A percentile compares a stretch with the other conserved stretches of the same genome.
Evolutionary conservation across 257 asterid genomes (phyloP).

Genomic region (Forsythia suspensa): DNA sequence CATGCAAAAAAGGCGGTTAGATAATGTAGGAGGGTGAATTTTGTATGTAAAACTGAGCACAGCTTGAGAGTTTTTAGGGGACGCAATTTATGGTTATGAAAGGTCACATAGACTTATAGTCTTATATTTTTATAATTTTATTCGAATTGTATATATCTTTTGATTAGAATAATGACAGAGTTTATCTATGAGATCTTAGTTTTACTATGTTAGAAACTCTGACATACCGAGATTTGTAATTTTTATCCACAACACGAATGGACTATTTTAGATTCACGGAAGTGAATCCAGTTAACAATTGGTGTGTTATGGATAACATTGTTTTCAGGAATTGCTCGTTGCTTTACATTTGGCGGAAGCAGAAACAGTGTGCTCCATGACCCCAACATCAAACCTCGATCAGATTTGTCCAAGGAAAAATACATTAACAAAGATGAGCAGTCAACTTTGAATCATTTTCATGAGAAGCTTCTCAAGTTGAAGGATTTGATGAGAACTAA

Average conservation of each 20-base stretch:
- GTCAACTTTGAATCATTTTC: conserved; percentile 92
- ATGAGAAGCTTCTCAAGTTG: conserved; percentile 90
- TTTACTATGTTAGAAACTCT: background rate
- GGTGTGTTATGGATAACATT: background rate
- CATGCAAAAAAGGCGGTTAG: background rate
- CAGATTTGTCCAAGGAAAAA: conserved; percentile 71
- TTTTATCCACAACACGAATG: background rate
- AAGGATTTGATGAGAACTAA: conserved; percentile 86
- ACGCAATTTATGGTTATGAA: background rate
- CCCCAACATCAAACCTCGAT: conserved; percentile 70
- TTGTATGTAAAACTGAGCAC: background rate
- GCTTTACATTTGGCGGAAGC: conserved; percentile 94
- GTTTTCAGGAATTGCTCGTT: conserved; percentile 82
- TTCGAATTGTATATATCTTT: too few species aligned
- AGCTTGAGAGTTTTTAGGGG: background rate
- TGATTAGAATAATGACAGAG: background rate
- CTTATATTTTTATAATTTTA: too few species aligned
- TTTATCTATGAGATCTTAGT: background rate
- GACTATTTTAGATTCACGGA: background rate
- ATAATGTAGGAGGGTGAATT: background rate
- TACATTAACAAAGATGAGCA: conserved; percentile 92
- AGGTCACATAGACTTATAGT: background rate
- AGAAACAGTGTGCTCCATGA: conserved; percentile 77
- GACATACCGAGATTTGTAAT: background rate
- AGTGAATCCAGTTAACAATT: background rate